Evolutionary conservation across 1,139 yeast genomes (phyloP), one percentile per base, ranked within the genome.

Genomic region (Debaryomyces fabryi): DNA sequence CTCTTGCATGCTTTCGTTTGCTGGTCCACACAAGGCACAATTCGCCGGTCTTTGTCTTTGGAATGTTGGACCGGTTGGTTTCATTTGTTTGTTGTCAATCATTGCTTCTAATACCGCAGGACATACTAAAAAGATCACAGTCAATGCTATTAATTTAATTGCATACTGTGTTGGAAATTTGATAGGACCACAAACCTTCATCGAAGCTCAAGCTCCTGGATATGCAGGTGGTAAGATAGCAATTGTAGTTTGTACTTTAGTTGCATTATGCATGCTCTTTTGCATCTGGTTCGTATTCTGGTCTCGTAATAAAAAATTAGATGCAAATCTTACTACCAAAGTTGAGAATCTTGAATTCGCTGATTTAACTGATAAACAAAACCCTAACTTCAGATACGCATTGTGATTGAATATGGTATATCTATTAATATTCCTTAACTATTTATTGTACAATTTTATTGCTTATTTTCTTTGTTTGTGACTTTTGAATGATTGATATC

Each of bases 141-240:
- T 81, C 25, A 83, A 79, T 62, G 86, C 87, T 1, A 59, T 82
- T 27, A 75, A 77, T 37, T 76, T 86, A 64, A 71, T 85, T 48
- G 86, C 83, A 1, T 85, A 82, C 58, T 82, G 88, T 56, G 78
- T 79, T 24, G 90, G 93, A 21, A 86, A 86, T 54, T 69, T 86
- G 44, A 72, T 83, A 44, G 92, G 92, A 4, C 91, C 92, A 3
- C 90, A 85, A 61, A 76, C 86, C 40, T 86, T 85, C 60, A 69
- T 79, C 52, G 68, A 69, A 0, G 54, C 55, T 6, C 81, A 83
- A 56, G 81, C 82, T 1, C 90, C 90, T 12, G 59, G 54, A 10
- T 83, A 82, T 56, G 56, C 60, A 2, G 72, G 78, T 3, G 86
- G 83, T 2, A 71, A 74, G 50, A 62, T 67, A 9, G 29, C 29